These are phyloP conservation scores for Termitomyces sp. DNA, from an alignment of 768 basidiomycete species.

Conservation along the genomic window DNA sequence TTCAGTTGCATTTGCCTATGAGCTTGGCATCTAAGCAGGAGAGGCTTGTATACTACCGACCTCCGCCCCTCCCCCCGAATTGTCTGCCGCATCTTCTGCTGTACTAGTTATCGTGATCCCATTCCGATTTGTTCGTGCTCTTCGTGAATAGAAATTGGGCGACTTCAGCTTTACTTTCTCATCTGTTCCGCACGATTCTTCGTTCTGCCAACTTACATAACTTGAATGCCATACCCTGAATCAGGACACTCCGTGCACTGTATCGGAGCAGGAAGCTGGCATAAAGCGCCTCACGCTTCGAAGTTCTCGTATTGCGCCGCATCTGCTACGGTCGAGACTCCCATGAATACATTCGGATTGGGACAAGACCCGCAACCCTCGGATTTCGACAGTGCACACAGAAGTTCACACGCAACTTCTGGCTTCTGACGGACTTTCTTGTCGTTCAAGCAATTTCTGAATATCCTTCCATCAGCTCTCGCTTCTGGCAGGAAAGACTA, in stretches of 20 bases:
- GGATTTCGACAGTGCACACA: background rate
- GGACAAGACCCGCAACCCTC: background rate
- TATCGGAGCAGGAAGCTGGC: background rate
- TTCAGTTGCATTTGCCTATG: slow-evolving; percentile 55
- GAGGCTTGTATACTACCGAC: background rate
- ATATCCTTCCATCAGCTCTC: background rate
- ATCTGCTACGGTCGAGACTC: background rate
- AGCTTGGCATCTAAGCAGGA: slow-evolving; percentile 33
- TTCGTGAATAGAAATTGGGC: too few species aligned
- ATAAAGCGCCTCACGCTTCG: background rate
- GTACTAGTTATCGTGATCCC: background rate
- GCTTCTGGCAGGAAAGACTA: too few species aligned
- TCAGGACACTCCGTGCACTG: background rate
- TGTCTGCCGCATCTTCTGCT: too few species aligned
- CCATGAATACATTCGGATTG: background rate
- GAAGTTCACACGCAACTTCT: background rate
- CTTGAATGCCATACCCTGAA: background rate
- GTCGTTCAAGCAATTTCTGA: background rate
- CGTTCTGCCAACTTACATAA: background rate
- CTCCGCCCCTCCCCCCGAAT: too few species aligned
- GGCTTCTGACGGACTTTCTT: background rate
- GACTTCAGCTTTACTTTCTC: too few species aligned
- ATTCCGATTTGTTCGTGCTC: background rate
- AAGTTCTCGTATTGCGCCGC: background rate
- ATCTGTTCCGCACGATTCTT: too few species aligned